These are phyloP conservation scores for Talaromyces sp. DNA, from an alignment of 2,329 filamentous ascomycete genomes.

Conservation along the genomic window DNA sequence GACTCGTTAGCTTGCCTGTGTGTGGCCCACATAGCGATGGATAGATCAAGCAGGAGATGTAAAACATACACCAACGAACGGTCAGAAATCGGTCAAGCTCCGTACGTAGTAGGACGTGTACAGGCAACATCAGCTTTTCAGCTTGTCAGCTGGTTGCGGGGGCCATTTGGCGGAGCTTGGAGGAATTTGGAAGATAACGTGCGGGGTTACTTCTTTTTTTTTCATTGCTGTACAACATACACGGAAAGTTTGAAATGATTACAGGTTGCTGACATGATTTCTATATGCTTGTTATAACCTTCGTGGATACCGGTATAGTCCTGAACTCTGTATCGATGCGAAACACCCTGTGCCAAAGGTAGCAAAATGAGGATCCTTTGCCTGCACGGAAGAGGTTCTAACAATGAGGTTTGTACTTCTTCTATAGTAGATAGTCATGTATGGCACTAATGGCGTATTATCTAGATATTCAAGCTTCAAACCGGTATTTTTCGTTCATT, in stretches of 20 bases:
- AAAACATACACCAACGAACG: background rate
- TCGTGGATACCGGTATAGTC: background rate
- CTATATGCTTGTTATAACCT: background rate
- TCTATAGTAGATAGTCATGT: background rate
- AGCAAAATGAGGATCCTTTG: slow-evolving; percentile 20
- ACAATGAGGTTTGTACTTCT: slow-evolving; percentile 17
- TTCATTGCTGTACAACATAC: background rate
- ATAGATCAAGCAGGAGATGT: background rate
- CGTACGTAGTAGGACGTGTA: background rate
- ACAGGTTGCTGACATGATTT: background rate
- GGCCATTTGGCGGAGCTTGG: background rate
- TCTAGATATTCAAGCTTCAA: slow-evolving; percentile 20
- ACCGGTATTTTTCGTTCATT: background rate
- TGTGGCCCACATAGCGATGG: background rate
- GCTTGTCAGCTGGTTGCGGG: background rate
- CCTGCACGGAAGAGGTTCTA: slow-evolving; percentile 20
- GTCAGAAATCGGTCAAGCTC: background rate
- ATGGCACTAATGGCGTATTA: background rate
- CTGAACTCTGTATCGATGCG: background rate
- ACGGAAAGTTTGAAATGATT: background rate
- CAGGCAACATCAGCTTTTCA: background rate
- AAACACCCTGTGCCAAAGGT: background rate
- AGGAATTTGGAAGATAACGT: background rate
- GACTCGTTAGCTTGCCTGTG: background rate
- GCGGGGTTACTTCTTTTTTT: background rate